Evolutionary conservation across 495 filamentous ascomycete species (phyloP).

Genomic region (Evernia prunastri): DNA sequence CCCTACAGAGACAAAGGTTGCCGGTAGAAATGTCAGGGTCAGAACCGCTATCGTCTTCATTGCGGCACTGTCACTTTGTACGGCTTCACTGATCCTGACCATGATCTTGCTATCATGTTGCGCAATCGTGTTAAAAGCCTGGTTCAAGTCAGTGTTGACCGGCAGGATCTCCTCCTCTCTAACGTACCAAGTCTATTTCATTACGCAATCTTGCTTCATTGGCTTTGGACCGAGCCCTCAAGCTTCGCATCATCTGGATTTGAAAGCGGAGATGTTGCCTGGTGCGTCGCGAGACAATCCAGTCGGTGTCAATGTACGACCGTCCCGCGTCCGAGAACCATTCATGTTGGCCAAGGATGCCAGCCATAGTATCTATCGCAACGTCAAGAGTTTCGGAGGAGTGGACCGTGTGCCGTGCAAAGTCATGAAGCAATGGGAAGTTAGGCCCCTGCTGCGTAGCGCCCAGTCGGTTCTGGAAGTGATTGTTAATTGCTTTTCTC

Average conservation of each 20-base stretch:
- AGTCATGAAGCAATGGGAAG: constrained; percentile 41
- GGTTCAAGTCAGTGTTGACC: constrained; percentile 31
- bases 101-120: constrained; percentile 34
- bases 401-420: constrained; percentile 44
- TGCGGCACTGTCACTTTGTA: constrained; percentile 35
- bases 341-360: constrained; percentile 32
- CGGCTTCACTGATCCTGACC: constrained; percentile 33
- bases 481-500: constrained; percentile 3
- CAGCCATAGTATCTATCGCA: constrained; percentile 32
- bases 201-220: constrained; percentile 39
- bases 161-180: constrained; percentile 7
- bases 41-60: constrained; percentile 37
- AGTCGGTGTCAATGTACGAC: constrained; percentile 7
- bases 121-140: constrained; percentile 36
- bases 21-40: constrained; percentile 35
- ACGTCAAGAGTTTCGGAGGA: constrained; percentile 41
- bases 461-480: constrained; percentile 12
- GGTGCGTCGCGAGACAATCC: constrained; percentile 19
- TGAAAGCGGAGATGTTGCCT: constrained; percentile 31
- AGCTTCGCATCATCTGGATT: constrained; percentile 35
- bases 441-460: constrained; percentile 28
- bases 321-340: constrained; percentile 11
- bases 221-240: constrained; percentile 34
- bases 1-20: constrained; percentile 35
- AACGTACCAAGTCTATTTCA: constrained; percentile 39